These are phyloP conservation scores for Ustilago nuda DNA, from an alignment of 1,284 basidiomycete genomes.

Conservation along the genomic window DNA sequence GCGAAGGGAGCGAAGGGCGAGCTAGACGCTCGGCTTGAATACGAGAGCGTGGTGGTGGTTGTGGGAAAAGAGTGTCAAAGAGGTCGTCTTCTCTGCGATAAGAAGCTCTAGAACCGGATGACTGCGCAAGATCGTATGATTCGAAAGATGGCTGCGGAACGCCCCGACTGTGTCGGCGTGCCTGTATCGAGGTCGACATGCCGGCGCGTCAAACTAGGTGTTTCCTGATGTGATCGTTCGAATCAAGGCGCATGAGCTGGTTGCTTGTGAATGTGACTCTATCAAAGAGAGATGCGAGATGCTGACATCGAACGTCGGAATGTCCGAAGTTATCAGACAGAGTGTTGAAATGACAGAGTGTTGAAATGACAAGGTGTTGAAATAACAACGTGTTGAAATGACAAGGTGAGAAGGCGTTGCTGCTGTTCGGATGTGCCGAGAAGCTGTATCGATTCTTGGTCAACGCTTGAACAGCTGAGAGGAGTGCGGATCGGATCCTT, in stretches of 20 bases:
- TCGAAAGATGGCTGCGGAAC: constrained; percentile 10
- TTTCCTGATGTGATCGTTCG: background rate
- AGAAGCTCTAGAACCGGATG: constrained; percentile 4
- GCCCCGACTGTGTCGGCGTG: constrained; percentile 19
- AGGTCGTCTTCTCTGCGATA: constrained; percentile 21
- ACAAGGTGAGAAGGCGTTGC: too few relatives aligned
- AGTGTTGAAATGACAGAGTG: background rate
- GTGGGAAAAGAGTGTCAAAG: constrained; percentile 47
- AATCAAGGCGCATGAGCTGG: background rate
- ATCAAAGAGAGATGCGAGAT: background rate
- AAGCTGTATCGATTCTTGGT: background rate
- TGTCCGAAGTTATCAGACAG: background rate
- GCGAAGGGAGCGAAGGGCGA: constrained; percentile 38
- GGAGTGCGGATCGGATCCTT: background rate
- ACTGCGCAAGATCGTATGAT: constrained; percentile 31
- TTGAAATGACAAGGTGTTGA: too few relatives aligned
- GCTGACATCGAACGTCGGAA: background rate
- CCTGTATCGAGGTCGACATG: constrained; percentile 31
- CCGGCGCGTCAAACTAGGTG: constrained; percentile 1
- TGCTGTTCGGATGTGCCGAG: background rate
- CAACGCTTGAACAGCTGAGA: background rate
- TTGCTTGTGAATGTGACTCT: background rate
- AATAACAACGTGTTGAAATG: too few relatives aligned
- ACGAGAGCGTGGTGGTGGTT: constrained; percentile 41
- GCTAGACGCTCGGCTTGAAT: constrained; percentile 34